These are phyloP conservation scores for Albugo candida DNA, from an alignment of 352 stramenopile species.

Conservation along the genomic window DNA sequence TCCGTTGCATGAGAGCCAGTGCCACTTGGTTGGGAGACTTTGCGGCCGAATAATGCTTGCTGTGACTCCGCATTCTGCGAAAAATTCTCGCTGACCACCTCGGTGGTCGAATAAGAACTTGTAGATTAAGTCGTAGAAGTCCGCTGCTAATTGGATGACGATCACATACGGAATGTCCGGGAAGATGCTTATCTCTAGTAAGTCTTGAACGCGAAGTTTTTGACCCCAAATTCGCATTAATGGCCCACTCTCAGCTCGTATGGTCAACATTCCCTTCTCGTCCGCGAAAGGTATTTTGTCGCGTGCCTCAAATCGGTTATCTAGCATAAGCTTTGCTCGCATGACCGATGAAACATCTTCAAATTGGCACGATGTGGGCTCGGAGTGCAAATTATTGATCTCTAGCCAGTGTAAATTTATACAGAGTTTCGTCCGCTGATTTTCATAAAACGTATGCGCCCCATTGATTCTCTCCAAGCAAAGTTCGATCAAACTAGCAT, in stretches of 20 bases:
- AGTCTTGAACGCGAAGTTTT: constrained; percentile 48
- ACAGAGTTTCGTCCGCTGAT: constrained; percentile 48
- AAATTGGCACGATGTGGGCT: constrained; percentile 46
- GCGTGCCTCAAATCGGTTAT: constrained; percentile 26
- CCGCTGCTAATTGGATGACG: constrained; percentile 53
- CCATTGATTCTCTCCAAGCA: constrained; percentile 34
- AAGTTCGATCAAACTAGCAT: constrained; percentile 45
- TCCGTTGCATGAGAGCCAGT: too few relatives aligned
- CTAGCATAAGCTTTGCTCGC: constrained; percentile 40
- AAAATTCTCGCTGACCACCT: constrained; percentile 6
- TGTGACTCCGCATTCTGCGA: constrained; percentile 13
- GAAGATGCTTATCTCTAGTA: constrained; percentile 69
- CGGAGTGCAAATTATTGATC: constrained; percentile 61
- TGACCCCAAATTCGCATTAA: constrained; percentile 38
- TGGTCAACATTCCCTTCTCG: constrained; percentile 52
- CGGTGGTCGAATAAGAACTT: constrained; percentile 72
- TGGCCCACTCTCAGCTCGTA: constrained; percentile 54
- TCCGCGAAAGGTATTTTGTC: constrained; percentile 12
- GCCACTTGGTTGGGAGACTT: constrained; percentile 4
- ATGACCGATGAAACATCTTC: constrained; percentile 54
- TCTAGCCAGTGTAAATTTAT: constrained; percentile 68
- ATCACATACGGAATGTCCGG: constrained; percentile 69
- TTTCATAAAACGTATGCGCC: constrained; percentile 45
- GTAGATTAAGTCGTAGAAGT: constrained; percentile 70
- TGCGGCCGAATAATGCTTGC: constrained; percentile 37